Evolutionary conservation across 1,284 basidiomycete species (phyloP), one percentile per base, ranked within the genome.

Genomic region (Marasmius fiardii): DNA sequence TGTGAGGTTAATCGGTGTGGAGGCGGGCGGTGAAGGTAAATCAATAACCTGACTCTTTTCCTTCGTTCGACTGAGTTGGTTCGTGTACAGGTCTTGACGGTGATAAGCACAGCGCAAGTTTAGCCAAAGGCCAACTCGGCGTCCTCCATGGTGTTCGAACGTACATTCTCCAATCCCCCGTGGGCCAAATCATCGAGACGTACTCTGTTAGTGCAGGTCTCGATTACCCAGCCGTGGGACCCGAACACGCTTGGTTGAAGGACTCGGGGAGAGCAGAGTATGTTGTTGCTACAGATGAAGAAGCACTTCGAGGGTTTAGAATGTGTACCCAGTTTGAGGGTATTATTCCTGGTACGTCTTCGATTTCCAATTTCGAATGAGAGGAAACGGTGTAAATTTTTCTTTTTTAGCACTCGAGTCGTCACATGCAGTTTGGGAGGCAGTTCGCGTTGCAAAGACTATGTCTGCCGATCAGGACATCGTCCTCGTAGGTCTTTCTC

Each of bases 161-260:
- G 10, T 98, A 98, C 72, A 83, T 99, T 60, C 81, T 99, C 14
- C 97, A 99, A 71, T 89, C 90, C 24, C 68, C 80, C 45, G 83
- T 83, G 28, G 97, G 97, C 31, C 97, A 99, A 75, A 95, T 99
- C 67, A 86, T 90, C 63, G 95, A 97, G 71, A 98, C 97, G 18
- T 95, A 98, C 74, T 98, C 95, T 20, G 92, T 99, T 72, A 95
- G 92, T 64, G 96, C 97, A 51, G 97, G 96, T 37, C 78, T 97
- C 45, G 91, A 94, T 70, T 94, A 93, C 70, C 92, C 91, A 31
- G 89, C 93, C 65, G 97, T 99, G 52, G 97, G 97, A 14, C 97
- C 97, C 7, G 96, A 99, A 72, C 96, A 98, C 70, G 90, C 95
- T 50, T 97, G 90, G 88, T 78, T 99, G 68, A 98, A 98, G 74